phyloP scores from a whole-genome alignment of 106 monocot genomes.

The Acorus calamus region DNA sequence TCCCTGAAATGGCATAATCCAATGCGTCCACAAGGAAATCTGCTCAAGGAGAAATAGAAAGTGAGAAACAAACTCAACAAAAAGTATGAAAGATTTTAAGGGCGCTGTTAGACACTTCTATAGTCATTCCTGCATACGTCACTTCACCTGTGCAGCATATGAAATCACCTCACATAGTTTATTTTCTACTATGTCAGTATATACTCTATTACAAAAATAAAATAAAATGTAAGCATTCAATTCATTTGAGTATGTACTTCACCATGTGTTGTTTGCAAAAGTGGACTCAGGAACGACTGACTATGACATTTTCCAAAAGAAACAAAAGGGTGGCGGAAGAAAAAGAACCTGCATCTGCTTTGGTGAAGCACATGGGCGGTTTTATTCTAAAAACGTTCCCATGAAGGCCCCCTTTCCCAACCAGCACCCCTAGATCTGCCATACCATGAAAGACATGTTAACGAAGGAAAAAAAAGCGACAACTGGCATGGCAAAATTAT shows the following conservation, averaged over 20 bases:
- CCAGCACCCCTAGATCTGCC: not conserved
- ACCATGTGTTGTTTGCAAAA: not conserved
- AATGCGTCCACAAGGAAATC: constrained; percentile 78
- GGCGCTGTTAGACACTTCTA: not conserved
- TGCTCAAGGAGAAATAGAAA: constrained; percentile 12
- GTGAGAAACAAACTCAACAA: not conserved
- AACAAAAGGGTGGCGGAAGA: not conserved
- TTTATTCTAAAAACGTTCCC: constrained; percentile 34
- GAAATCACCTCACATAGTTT: too few species aligned
- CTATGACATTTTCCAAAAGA: not conserved
- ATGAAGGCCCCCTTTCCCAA: constrained; percentile 1
- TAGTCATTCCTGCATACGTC: too few species aligned
- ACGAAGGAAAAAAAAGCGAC: not conserved
- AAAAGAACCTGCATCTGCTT: not conserved
- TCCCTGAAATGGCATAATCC: constrained; percentile 71
- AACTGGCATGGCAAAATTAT: not conserved
- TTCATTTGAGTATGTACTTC: too few species aligned
- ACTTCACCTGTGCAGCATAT: too few species aligned
- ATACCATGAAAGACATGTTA: not conserved
- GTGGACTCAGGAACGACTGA: not conserved
- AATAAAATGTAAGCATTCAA: too few species aligned
- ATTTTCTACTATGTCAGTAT: too few species aligned
- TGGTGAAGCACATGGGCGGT: constrained; percentile 1
- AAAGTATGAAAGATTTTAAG: not conserved
- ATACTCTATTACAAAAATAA: too few species aligned